These are phyloP conservation scores for Phytopythium cucurbitacearum DNA, from an alignment of 352 stramenopile species.

Conservation along the genomic window DNA sequence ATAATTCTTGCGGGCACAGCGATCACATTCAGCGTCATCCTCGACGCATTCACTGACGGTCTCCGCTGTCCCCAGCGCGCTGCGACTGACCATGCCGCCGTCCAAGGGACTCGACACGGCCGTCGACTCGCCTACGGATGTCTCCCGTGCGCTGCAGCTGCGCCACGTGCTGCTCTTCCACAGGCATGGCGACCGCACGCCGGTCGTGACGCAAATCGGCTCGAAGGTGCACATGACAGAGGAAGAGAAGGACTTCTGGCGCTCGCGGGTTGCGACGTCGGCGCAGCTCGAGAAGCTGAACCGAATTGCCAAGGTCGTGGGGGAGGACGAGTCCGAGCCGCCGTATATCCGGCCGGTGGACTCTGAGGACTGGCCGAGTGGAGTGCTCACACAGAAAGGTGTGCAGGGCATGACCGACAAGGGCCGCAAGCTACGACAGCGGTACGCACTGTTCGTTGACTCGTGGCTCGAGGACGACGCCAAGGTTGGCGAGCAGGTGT, in stretches of 20 bases:
- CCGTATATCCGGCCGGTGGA: conserved; percentile 37
- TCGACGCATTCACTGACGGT: too few relatives aligned
- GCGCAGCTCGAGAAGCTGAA: conserved; percentile 47
- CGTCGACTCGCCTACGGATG: too few relatives aligned
- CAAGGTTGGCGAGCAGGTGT: conserved; percentile 46
- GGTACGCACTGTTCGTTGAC: conserved; percentile 42
- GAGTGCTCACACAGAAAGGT: conserved; percentile 55
- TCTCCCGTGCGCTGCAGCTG: conserved; percentile 30
- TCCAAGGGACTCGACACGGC: too few relatives aligned
- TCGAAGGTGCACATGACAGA: conserved; percentile 43
- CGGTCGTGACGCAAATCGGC: conserved; percentile 58
- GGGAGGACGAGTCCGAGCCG: conserved; percentile 33
- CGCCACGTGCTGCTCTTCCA: conserved; percentile 75
- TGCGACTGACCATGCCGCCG: too few relatives aligned
- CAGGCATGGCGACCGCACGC: conserved; percentile 73
- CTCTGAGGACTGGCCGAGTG: conserved; percentile 40
- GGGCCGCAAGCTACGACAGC: conserved; percentile 35
- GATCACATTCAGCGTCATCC: too few relatives aligned
- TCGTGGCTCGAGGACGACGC: conserved; percentile 1
- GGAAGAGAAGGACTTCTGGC: conserved; percentile 64
- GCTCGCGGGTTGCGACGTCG: conserved; percentile 38
- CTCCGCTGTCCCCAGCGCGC: too few relatives aligned
- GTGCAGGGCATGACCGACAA: conserved; percentile 70
- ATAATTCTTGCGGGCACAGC: too few relatives aligned
- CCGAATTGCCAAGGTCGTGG: conserved; percentile 43